Evolutionary conservation across 1,139 yeast genomes (phyloP).

Genomic region (Debaryomyces subglobosus): DNA sequence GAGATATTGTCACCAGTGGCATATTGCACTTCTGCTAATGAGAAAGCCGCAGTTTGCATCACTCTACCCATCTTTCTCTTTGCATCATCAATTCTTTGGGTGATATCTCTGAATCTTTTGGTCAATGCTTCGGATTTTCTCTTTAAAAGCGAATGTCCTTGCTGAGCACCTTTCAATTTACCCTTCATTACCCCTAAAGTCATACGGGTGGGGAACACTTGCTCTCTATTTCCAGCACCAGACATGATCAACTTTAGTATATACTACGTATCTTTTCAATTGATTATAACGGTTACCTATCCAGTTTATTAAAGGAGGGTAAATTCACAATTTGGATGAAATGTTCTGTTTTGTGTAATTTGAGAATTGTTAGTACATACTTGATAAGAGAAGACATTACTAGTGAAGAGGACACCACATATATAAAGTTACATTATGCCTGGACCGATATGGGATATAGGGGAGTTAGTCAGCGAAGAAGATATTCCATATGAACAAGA

Average conservation of each 20-base stretch:
- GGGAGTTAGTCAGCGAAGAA: constrained; percentile 24
- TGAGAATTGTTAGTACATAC: not conserved
- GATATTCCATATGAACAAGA: constrained; percentile 52
- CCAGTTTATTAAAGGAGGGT: constrained; percentile 1
- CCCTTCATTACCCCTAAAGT: constrained; percentile 93
- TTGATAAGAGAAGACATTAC: constrained; percentile 5
- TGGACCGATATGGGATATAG: constrained; percentile 16
- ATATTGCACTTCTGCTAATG: constrained; percentile 94
- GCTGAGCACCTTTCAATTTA: constrained; percentile 95
- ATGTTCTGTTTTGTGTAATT: constrained; percentile 3
- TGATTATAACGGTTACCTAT: not conserved
- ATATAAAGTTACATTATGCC: constrained; percentile 1
- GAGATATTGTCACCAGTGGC: constrained; percentile 96
- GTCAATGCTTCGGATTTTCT: constrained; percentile 97
- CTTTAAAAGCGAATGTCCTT: constrained; percentile 90
- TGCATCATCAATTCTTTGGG: constrained; percentile 91
- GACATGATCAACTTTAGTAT: constrained; percentile 32
- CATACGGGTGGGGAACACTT: constrained; percentile 96
- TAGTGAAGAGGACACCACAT: not conserved
- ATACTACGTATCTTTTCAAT: constrained; percentile 2
- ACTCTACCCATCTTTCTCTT: constrained; percentile 97
- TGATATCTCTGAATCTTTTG: constrained; percentile 92
- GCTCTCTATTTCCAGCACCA: constrained; percentile 67
- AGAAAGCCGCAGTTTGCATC: constrained; percentile 98
- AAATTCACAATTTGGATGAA: constrained; percentile 1